Evolutionary conservation across 441 rosid genomes (phyloP).

Genomic region (Pelargonium citronellum): DNA sequence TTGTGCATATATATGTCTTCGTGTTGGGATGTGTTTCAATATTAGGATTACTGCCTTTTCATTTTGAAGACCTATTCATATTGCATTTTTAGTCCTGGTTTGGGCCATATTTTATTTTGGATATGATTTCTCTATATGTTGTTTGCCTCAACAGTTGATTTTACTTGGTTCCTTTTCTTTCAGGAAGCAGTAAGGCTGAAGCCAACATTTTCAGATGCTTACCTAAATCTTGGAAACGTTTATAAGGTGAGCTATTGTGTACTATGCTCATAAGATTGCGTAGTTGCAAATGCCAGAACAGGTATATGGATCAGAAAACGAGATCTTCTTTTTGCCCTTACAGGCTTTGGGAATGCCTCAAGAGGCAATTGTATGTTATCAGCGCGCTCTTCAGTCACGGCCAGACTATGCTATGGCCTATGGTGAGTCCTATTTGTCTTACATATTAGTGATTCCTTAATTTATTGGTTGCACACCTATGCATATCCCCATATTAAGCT

Average conservation of each 20-base stretch:
- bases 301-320: constrained; percentile 30
- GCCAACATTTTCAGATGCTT: constrained; percentile 90
- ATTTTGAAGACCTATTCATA: not conserved
- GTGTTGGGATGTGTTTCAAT: too few relatives aligned
- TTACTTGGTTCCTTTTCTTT: constrained; percentile 1
- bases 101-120: not conserved
- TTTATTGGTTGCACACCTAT: not conserved
- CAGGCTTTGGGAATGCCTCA: constrained; percentile 93
- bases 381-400: constrained; percentile 77
- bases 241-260: constrained; percentile 66
- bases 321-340: constrained; percentile 25
- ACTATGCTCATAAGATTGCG: constrained; percentile 25
- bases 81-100: not conserved
- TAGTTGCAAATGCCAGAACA: constrained; percentile 29
- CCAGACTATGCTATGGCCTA: constrained; percentile 78
- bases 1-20: not conserved
- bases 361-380: constrained; percentile 88
- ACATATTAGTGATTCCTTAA: not conserved
- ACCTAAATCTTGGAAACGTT: constrained; percentile 88
- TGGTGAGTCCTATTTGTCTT: constrained; percentile 49
- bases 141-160: not conserved
- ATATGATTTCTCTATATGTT: not conserved
- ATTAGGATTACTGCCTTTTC: not conserved
- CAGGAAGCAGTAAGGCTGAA: constrained; percentile 96
- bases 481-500: not conserved